Conservation (phyloP, 805 yeast genomes). For the Pichia gijzeniarum region DNA sequence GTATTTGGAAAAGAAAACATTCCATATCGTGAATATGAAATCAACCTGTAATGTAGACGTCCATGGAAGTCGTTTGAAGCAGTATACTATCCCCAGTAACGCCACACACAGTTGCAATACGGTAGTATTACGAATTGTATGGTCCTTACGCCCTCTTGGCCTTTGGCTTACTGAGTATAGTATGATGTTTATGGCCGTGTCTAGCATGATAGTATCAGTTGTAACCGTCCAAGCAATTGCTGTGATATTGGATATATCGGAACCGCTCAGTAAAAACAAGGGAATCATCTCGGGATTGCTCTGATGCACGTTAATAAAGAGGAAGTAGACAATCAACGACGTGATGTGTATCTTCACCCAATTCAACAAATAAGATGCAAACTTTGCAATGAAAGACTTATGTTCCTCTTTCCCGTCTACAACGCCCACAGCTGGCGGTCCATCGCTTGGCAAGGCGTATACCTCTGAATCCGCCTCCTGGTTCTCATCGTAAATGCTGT, state of each 20-base stretch:
- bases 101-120: conserved; percentile 40
- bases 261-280: background rate
- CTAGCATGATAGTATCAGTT: too few species aligned
- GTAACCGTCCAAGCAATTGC: too few species aligned
- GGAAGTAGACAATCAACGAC: conserved; percentile 1
- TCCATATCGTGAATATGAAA: conserved; percentile 53
- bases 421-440: too few species aligned
- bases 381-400: too few species aligned
- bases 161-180: too few species aligned
- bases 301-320: conserved; percentile 6
- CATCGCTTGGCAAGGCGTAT: background rate
- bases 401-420: too few species aligned
- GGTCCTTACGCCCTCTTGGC: background rate
- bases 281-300: conserved; percentile 7
- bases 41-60: conserved; percentile 57
- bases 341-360: background rate
- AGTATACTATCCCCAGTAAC: conserved; percentile 64
- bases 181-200: too few species aligned
- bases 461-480: conserved; percentile 10
- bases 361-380: too few species aligned
- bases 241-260: too few species aligned
- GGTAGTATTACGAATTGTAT: background rate
- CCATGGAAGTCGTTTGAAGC: conserved; percentile 67
- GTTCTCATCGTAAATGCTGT: conserved; percentile 17
- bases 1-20: conserved; percentile 57